phyloP scores from a whole-genome alignment of 2,329 filamentous ascomycete genomes.

The Thelonectria blattea region DNA sequence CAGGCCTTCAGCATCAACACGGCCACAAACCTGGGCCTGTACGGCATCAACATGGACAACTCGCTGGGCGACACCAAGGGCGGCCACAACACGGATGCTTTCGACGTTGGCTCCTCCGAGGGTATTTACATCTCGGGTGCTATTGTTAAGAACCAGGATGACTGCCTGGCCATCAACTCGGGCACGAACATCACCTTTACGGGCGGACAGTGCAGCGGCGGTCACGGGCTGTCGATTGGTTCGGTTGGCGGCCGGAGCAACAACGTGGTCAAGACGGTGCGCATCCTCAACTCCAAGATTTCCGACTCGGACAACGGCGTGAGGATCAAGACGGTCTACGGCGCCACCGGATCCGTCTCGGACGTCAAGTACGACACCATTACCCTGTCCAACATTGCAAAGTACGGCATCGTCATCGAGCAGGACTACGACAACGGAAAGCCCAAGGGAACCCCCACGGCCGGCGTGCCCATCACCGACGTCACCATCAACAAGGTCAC shows the following conservation, averaged over 20 bases:
- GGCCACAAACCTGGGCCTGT: slow-evolving; percentile 43
- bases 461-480: slow-evolving; percentile 60
- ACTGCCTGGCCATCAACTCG: slow-evolving; percentile 65
- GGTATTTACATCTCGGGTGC: slow-evolving; percentile 59
- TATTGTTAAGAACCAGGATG: slow-evolving; percentile 65
- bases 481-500: slow-evolving; percentile 51
- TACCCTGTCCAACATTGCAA: slow-evolving; percentile 49
- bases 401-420: slow-evolving; percentile 48
- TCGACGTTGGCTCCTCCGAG: slow-evolving; percentile 59
- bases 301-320: slow-evolving; percentile 59
- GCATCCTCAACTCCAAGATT: slow-evolving; percentile 57
- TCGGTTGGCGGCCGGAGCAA: slow-evolving; percentile 54
- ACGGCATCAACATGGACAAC: slow-evolving; percentile 48
- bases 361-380: slow-evolving; percentile 53
- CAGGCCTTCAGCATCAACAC: slow-evolving; percentile 50
- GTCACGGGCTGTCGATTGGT: slow-evolving; percentile 52
- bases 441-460: slow-evolving; percentile 51
- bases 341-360: slow-evolving; percentile 51
- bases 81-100: slow-evolving; percentile 63
- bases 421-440: slow-evolving; percentile 57
- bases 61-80: slow-evolving; percentile 43
- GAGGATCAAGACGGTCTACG: slow-evolving; percentile 57
- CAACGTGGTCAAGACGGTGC: slow-evolving; percentile 59
- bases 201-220: slow-evolving; percentile 51
- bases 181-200: slow-evolving; percentile 55